Conservation (phyloP, 805 yeast genomes). For the Kodamaea neixiangensis region DNA sequence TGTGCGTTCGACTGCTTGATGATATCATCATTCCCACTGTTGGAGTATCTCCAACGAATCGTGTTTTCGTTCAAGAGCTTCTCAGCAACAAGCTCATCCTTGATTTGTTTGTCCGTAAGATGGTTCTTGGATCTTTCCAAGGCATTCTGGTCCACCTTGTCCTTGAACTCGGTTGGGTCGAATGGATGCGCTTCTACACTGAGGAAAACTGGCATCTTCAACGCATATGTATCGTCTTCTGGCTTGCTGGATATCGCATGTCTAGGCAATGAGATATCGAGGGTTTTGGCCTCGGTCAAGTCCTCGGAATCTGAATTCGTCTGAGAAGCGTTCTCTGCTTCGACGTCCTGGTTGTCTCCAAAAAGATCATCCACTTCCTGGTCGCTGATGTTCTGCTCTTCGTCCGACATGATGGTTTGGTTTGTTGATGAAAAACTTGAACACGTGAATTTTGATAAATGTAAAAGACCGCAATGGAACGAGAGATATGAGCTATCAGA, state of each 20-base stretch:
- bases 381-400: conserved; percentile 12
- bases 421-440: conserved; percentile 1
- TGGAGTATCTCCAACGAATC: conserved; percentile 90
- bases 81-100: conserved; percentile 53
- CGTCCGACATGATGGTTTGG: conserved; percentile 15
- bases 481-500: too few species aligned
- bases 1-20: conserved; percentile 87
- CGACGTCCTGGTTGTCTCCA: conserved; percentile 28
- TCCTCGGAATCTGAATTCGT: conserved; percentile 36
- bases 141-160: conserved; percentile 43
- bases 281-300: conserved; percentile 36
- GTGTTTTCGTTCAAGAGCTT: conserved; percentile 78
- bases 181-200: conserved; percentile 85
- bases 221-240: conserved; percentile 43
- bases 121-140: conserved; percentile 27
- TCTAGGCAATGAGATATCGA: conserved; percentile 46
- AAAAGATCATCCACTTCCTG: conserved; percentile 40
- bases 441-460: neutral
- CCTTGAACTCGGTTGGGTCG: conserved; percentile 69
- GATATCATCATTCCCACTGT: conserved; percentile 68
- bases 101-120: conserved; percentile 46
- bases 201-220: conserved; percentile 81
- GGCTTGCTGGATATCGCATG: conserved; percentile 44
- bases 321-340: conserved; percentile 21
- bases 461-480: too few species aligned